These are phyloP conservation scores for Zizania latifolia DNA, from an alignment of 176 grass and related monocot genomes.

Conservation along the genomic window DNA sequence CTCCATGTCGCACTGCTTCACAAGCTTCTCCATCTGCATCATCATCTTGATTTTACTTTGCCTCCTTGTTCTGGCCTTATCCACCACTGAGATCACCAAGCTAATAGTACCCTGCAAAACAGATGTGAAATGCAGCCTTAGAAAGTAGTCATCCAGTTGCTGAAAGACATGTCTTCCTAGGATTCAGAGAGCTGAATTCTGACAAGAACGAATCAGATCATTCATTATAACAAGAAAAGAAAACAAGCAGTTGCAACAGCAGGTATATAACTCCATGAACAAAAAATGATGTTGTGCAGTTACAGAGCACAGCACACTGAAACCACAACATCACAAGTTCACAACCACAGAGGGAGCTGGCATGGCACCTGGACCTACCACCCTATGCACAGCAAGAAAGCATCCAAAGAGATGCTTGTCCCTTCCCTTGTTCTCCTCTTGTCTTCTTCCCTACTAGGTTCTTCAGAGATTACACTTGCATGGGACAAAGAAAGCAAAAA, in stretches of 20 bases:
- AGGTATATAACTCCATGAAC: not conserved
- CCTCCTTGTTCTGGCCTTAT: not conserved
- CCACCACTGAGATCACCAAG: not conserved
- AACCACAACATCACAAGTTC: not conserved
- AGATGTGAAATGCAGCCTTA: not conserved
- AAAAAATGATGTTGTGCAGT: not conserved
- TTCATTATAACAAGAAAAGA: not conserved
- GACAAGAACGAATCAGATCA: not conserved
- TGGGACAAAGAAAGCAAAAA: not conserved
- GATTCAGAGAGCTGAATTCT: not conserved
- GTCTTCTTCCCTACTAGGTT: not conserved
- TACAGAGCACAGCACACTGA: not conserved
- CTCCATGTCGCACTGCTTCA: conserved; percentile 57
- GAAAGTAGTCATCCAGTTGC: not conserved
- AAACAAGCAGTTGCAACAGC: not conserved
- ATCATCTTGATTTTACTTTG: not conserved
- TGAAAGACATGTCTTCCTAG: not conserved
- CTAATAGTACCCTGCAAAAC: not conserved
- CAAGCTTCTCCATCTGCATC: conserved; percentile 47
- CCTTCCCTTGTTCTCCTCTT: not conserved
- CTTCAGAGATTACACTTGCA: conserved; percentile 11
- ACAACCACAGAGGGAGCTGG: not conserved
- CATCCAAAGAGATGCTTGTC: conserved; percentile 2
- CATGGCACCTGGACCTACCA: not conserved
- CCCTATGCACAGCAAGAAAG: not conserved